Evolutionary conservation across 2,329 filamentous ascomycete species (phyloP), one percentile per base, ranked within the genome.

Genomic region (Lecanoromycetidae sp.): DNA sequence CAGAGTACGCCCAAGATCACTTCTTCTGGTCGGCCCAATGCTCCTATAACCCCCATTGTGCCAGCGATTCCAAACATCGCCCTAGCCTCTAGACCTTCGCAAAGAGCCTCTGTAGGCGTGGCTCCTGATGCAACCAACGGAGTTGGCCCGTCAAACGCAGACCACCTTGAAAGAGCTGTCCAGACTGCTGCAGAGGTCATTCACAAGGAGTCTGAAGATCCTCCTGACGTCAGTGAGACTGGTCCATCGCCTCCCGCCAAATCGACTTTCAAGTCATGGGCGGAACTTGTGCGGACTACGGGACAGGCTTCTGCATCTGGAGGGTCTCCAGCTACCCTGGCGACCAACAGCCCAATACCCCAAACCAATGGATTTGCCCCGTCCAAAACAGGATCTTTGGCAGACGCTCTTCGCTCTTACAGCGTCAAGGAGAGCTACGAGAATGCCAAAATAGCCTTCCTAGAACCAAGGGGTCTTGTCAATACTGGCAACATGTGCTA

Each of bases 401-500:
- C 79, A 3, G 85, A 95, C 56, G 84, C 85, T 29, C 72, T 98
- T 44, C 75, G 75, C 41, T 76, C 77, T 23, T 91, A 88, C 62
- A 76, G 75, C 44, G 79, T 87, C 20, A 74, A 77, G 48, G 71
- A 72, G 30, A 72, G 74, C 38, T 69, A 73, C 49, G 66, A 69
- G 53, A 63, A 65, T 30, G 69, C 76, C 26, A 85, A 82, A 57
- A 70, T 90, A 55, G 72, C 83, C 15, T 95, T 95, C 60, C 74
- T 98, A 42, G 87, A 96, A 66, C 91, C 91, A 42, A 79, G 90
- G 55, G 91, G 91, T 40, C 75, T 98, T 60, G 84, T 94, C 56
- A 98, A 98, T 66, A 93, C 90, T 33, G 91, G 91, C 41, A 96
- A 98, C 62, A 93, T 96, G 85, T 98, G 91, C 67, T 98, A 98